Evolutionary conservation across 139 green algal genomes (phyloP), one percentile per base, ranked within the genome.

Genomic region (Klebsormidium nitens): DNA sequence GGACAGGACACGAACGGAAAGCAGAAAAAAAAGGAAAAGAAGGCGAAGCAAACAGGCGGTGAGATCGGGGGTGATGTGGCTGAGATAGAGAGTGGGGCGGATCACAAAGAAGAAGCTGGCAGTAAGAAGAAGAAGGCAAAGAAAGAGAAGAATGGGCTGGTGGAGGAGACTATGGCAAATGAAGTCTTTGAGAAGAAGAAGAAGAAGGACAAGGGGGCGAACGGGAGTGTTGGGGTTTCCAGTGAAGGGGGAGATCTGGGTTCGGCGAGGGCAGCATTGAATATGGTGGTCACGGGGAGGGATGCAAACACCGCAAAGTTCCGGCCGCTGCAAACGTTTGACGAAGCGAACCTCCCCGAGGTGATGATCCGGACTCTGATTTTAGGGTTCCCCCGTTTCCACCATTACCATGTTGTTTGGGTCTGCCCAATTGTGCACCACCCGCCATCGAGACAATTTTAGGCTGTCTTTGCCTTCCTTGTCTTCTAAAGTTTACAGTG

Each of bases 21-120:
- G 46, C 23, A 55, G 46, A 55, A 55, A 23, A 55, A 55, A 23
- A 55, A 55, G 46, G 23, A 55, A 23, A 55, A 55, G 46, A 55
- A 55, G 46, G 46, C 8, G 42, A 49, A 49, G 8, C 8, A 14
- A 8, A 49, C 8, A 49, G 42, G 42, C 42, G 14, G 42, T 14
- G 14, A 14, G 8, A 8, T 8, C 42, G 14, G 42, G 8, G 14
- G 42, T 14, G 14, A 14, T 14, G 14, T n/a, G 14, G 42, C 8
- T n/a, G 42, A 8, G 42, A 49, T 8, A 14, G 8, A 49, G 42
- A 14, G 14, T 11, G 14, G 14, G 55, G 14, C 8, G 55, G 32
- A 63, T 8, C 8, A 63, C 8, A 63, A 63, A 14, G 32, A 37
- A 14, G 14, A 63, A 14, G 14, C 8, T 8, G 32, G 14, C 8